These are phyloP conservation scores for Erythrobasidium yunnanense DNA, from an alignment of 768 basidiomycete genomes.

Conservation along the genomic window DNA sequence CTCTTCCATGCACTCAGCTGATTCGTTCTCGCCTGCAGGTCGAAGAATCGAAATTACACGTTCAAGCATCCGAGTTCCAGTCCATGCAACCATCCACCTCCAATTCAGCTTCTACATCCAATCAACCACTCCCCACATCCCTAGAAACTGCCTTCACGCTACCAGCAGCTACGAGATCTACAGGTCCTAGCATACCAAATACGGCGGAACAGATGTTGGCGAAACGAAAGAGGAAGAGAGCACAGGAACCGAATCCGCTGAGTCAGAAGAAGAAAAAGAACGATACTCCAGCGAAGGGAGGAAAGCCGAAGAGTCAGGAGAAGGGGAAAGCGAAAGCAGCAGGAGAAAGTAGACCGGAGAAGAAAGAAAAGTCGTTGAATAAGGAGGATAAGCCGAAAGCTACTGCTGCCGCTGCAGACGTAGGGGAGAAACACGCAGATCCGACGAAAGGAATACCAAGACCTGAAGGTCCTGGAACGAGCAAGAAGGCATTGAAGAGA, in stretches of 20 bases:
- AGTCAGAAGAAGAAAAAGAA: constrained; percentile 77
- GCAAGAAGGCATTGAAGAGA: constrained; percentile 29
- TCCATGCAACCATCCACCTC: constrained; percentile 8
- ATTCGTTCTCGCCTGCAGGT: constrained; percentile 38
- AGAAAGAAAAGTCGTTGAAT: not conserved
- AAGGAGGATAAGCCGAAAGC: not conserved
- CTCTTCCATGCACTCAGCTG: not conserved
- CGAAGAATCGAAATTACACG: constrained; percentile 57
- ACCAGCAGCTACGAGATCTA: constrained; percentile 10
- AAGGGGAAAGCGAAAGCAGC: constrained; percentile 2
- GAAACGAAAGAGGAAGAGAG: constrained; percentile 46
- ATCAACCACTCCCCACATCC: constrained; percentile 13
- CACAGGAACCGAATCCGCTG: constrained; percentile 82
- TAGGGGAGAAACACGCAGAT: not conserved
- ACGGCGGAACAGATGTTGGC: constrained; percentile 20
- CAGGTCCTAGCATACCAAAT: not conserved
- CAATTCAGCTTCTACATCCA: not conserved
- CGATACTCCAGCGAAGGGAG: constrained; percentile 24
- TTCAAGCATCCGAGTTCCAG: constrained; percentile 43
- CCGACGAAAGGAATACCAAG: not conserved
- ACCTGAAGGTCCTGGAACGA: constrained; percentile 7
- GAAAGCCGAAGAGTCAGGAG: constrained; percentile 15
- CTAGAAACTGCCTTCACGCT: not conserved
- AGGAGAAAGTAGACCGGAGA: not conserved
- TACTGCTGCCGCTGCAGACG: not conserved